Evolutionary conservation across 139 green algal genomes (phyloP).

Genomic region (Ettlia oleoabundans): DNA sequence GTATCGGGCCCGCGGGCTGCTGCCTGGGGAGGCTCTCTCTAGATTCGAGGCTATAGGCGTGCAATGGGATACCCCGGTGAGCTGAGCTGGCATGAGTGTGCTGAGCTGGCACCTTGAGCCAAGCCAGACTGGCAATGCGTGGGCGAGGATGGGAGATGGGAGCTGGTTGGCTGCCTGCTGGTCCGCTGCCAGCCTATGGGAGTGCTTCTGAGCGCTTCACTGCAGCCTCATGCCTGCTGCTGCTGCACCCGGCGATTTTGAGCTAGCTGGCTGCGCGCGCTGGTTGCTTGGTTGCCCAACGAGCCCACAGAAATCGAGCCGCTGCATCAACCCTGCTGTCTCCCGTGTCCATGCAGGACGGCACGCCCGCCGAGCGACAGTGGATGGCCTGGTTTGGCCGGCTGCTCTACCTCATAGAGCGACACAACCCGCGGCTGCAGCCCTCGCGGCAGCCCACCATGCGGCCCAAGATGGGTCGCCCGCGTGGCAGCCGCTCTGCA

Average conservation of each 20-base stretch:
- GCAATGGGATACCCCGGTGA: conserved; percentile 50
- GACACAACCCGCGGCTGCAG: conserved; percentile 28
- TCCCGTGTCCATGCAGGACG: conserved; percentile 37
- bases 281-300: too few relatives aligned
- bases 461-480: conserved; percentile 23
- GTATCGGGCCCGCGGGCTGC: conserved; percentile 48
- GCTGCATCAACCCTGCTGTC: too few relatives aligned
- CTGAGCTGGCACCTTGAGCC: neutral
- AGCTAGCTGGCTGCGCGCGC: too few relatives aligned
- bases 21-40: conserved; percentile 44
- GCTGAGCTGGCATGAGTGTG: neutral
- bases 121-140: neutral
- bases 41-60: conserved; percentile 60
- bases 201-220: too few relatives aligned
- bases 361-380: conserved; percentile 8
- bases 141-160: too few relatives aligned
- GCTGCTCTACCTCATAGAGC: conserved; percentile 60
- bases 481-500: neutral
- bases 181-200: too few relatives aligned
- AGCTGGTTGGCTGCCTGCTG: too few relatives aligned
- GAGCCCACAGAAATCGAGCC: too few relatives aligned
- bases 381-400: conserved; percentile 56
- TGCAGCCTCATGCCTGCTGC: too few relatives aligned
- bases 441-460: neutral
- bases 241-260: too few relatives aligned